Percentiles rank a stretch among this genome's conserved stretches.
These are phyloP conservation scores for Hyphopichia fennica DNA, from an alignment of 1,139 yeast species.

Conservation along the genomic window DNA sequence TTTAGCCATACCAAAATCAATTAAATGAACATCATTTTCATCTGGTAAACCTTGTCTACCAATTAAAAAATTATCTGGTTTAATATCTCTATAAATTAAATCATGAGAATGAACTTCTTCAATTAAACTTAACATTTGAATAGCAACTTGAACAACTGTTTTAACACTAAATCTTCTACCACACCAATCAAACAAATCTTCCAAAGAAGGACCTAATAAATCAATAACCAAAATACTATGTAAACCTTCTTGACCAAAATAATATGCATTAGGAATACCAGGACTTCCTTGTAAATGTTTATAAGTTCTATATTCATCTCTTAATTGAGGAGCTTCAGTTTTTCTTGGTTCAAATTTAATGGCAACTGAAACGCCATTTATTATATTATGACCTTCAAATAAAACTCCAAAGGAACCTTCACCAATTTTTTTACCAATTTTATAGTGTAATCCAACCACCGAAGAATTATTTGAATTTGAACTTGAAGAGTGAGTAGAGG, in stretches of 20 bases:
- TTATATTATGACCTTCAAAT: constrained; percentile 75
- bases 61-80: constrained; percentile 92
- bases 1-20: constrained; percentile 97
- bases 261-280: constrained; percentile 94
- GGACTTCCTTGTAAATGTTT: constrained; percentile 74
- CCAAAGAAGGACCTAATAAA: constrained; percentile 90
- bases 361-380: constrained; percentile 75
- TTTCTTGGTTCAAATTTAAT: constrained; percentile 85
- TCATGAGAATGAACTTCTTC: constrained; percentile 88
- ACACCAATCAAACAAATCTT: constrained; percentile 98
- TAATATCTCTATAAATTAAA: constrained; percentile 89
- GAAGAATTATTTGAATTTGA: constrained; percentile 31
- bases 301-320: constrained; percentile 94
- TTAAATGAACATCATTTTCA: constrained; percentile 59
- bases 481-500: constrained; percentile 12
- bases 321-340: constrained; percentile 95
- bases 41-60: constrained; percentile 61
- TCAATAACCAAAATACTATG: constrained; percentile 93
- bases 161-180: constrained; percentile 85
- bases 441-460: constrained; percentile 77
- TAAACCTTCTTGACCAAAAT: constrained; percentile 96
- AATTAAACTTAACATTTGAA: constrained; percentile 86
- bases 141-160: constrained; percentile 87
- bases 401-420: constrained; percentile 85
- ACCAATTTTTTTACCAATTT: constrained; percentile 80